These are phyloP conservation scores for Botryotinia convoluta DNA, from an alignment of 2,329 filamentous ascomycete genomes.

Conservation along the genomic window DNA sequence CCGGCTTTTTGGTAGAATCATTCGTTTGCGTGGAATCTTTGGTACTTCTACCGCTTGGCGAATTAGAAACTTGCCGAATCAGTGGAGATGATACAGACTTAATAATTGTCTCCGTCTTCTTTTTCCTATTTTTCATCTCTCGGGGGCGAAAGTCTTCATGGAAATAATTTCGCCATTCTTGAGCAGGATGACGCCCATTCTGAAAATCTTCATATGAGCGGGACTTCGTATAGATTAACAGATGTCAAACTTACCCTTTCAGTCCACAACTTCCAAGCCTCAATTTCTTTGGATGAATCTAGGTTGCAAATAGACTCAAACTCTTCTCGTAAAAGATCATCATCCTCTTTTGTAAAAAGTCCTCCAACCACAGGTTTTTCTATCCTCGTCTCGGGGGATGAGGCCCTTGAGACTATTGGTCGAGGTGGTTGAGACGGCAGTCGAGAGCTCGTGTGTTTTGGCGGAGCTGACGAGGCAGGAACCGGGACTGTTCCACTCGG, in stretches of 20 bases:
- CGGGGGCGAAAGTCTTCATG: conserved; percentile 13
- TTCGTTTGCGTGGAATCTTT: not conserved
- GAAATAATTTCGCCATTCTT: conserved; percentile 38
- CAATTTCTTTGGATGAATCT: conserved; percentile 26
- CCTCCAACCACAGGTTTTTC: conserved; percentile 17
- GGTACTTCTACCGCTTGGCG: too few relatives aligned
- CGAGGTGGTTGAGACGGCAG: not conserved
- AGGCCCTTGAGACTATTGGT: not conserved
- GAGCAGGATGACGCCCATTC: conserved; percentile 35
- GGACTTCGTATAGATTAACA: not conserved
- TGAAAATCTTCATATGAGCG: conserved; percentile 21
- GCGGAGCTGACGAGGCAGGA: not conserved
- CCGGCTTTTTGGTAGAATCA: not conserved
- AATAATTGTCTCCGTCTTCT: conserved; percentile 13
- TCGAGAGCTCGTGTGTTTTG: not conserved
- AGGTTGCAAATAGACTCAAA: conserved; percentile 32
- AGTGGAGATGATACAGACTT: not conserved
- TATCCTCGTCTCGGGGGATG: conserved; percentile 1
- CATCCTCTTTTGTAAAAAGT: conserved; percentile 33
- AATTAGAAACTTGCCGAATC: not conserved
- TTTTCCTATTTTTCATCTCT: conserved; percentile 11
- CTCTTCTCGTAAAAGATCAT: conserved; percentile 22
- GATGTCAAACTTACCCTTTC: conserved; percentile 24
- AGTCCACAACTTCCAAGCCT: conserved; percentile 36
- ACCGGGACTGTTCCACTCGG: not conserved